Evolutionary conservation across 345 rosid species (phyloP).

Genomic region (Aquilaria yunnanensis): DNA sequence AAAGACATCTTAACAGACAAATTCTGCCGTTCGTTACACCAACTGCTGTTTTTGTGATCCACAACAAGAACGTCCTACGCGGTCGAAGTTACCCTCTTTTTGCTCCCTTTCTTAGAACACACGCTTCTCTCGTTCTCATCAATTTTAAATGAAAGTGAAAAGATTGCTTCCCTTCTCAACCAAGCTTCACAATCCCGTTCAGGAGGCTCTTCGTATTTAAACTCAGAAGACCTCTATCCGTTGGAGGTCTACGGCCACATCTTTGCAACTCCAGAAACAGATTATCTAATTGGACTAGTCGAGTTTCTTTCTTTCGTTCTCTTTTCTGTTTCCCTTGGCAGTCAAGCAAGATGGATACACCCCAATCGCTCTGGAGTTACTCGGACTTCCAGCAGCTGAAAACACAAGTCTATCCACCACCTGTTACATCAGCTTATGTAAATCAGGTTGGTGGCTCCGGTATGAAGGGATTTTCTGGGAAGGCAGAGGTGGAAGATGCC

Average conservation of each 20-base stretch:
- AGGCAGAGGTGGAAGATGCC: constrained; percentile 55
- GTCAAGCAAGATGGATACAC: constrained; percentile 28
- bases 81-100: too few relatives aligned
- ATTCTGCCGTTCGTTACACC: too few relatives aligned
- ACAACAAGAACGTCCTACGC: too few relatives aligned
- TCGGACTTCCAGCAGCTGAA: constrained; percentile 13
- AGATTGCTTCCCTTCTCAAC: constrained; percentile 47
- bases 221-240: constrained; percentile 41
- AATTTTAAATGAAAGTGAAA: constrained; percentile 39
- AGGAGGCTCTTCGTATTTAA: constrained; percentile 48
- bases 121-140: not conserved
- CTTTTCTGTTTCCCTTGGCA: constrained; percentile 21
- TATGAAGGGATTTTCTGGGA: constrained; percentile 16
- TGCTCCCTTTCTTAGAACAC: too few relatives aligned
- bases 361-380: constrained; percentile 23
- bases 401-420: constrained; percentile 34
- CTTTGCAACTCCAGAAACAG: constrained; percentile 14
- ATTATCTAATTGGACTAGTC: constrained; percentile 14
- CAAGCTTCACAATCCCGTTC: constrained; percentile 51
- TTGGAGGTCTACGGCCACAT: constrained; percentile 30
- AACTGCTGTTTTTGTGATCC: not conserved
- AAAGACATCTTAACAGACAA: too few relatives aligned
- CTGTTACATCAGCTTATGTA: constrained; percentile 43
- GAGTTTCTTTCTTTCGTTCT: constrained; percentile 9
- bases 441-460: constrained; percentile 11